Percentiles rank a stretch among this genome's conserved stretches.
phyloP scores from a whole-genome alignment of 176 grass and related monocot species.

The Oryza brachyantha region DNA sequence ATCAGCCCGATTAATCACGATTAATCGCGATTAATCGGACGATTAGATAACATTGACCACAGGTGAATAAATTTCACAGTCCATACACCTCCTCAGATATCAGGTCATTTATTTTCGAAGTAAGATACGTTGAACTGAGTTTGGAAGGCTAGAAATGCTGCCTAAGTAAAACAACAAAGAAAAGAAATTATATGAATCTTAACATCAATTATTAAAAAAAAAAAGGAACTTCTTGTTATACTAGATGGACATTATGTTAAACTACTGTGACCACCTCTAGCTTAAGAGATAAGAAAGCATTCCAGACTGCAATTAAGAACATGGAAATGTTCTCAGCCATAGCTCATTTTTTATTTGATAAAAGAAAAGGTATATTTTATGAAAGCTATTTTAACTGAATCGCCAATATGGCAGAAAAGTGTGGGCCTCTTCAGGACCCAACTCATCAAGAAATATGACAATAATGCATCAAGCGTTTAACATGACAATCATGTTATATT shows the following conservation, averaged over 20 bases:
- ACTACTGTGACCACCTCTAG: not conserved
- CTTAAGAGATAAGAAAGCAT: not conserved
- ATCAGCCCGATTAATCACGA: no score
- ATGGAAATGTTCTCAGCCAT: not conserved
- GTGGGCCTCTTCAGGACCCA: not conserved
- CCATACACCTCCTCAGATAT: not conserved
- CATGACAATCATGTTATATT: not conserved
- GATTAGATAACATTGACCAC: no score
- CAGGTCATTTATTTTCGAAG: not conserved
- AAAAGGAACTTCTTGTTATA: not conserved
- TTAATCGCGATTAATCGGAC: no score
- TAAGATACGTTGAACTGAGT: not conserved
- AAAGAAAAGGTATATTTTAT: not conserved
- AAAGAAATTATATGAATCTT: not conserved
- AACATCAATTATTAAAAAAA: not conserved
- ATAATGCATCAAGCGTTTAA: not conserved
- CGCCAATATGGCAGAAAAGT: not conserved
- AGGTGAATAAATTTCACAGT: not conserved
- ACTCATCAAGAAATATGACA: not conserved
- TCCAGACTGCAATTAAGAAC: constrained; percentile 1
- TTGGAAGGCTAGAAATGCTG: not conserved
- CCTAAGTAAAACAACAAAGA: not conserved
- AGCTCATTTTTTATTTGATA: not conserved
- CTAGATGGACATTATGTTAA: not conserved
- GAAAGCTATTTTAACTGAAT: not conserved